These are phyloP conservation scores for Wallacemonas sp. DNA, from an alignment of 208 protist genomes.

Conservation along the genomic window DNA sequence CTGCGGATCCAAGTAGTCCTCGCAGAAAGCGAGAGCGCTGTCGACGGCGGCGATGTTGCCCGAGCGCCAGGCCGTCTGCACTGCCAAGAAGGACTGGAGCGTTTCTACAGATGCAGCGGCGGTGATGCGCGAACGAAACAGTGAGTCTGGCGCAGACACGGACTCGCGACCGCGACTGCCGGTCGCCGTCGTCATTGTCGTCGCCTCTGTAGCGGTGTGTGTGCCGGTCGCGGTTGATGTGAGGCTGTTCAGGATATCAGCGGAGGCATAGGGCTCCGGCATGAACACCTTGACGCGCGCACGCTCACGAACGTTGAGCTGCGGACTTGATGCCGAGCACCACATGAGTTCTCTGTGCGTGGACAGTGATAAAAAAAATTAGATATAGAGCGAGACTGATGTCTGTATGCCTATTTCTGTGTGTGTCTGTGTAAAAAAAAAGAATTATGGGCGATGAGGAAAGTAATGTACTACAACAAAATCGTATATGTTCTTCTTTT, in stretches of 20 bases:
- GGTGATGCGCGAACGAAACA: slow-evolving; percentile 3
- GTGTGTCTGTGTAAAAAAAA: too few relatives aligned
- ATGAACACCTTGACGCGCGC: slow-evolving; percentile 3
- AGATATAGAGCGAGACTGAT: too few relatives aligned
- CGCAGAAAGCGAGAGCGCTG: slow-evolving; percentile 25
- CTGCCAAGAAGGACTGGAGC: slow-evolving; percentile 9
- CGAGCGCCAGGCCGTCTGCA: slow-evolving; percentile 19
- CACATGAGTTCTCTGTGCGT: slow-evolving; percentile 3
- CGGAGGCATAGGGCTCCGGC: background rate
- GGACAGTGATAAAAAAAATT: slow-evolving; percentile 6
- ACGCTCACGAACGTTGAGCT: background rate
- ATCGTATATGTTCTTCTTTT: too few relatives aligned
- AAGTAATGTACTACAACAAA: too few relatives aligned
- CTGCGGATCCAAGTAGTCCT: slow-evolving; percentile 49
- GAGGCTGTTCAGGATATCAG: background rate
- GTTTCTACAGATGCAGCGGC: background rate
- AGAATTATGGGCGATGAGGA: too few relatives aligned
- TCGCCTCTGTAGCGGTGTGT: too few relatives aligned
- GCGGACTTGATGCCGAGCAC: slow-evolving; percentile 4
- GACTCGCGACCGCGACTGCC: too few relatives aligned
- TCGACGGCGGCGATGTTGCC: slow-evolving; percentile 23
- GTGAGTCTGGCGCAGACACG: too few relatives aligned
- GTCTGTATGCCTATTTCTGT: too few relatives aligned
- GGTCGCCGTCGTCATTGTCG: too few relatives aligned
- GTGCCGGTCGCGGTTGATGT: too few relatives aligned